Evolutionary conservation across 2,329 filamentous ascomycete species (phyloP), one percentile per base, ranked within the genome.

Genomic region (Epichloe festucae): DNA sequence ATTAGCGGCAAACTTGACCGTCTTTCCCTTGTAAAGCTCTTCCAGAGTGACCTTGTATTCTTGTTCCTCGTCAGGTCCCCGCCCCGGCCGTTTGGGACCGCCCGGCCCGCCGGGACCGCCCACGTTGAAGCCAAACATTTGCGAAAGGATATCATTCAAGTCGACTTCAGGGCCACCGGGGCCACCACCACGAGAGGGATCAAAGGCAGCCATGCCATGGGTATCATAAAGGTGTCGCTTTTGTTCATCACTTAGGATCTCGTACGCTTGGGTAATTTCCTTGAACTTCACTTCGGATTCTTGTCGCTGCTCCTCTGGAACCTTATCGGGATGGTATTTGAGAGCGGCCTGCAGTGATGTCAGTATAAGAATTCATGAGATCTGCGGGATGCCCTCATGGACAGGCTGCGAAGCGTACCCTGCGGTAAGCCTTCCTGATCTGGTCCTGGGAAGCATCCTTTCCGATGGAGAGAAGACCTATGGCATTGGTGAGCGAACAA

Each of bases 21-120:
- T 96, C 76, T 97, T 96, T 62, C 93, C 93, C 72, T 95, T 96
- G 78, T 97, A 98, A 35, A 98, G 76, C 69, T 98, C 93, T 67
- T 97, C 93, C 54, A 98, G 72, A 2, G 82, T 86, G 53, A 97
- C 87, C 65, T 89, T 84, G 70, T 98, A 97, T 60, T 88, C 81
- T 62, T 95, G 88, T 65, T 95, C 85, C 67, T 96, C 91, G 59
- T 90, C 84, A 50, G 79, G 81, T 45, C 91, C 89, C 60, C 82
- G 85, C 54, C 84, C 76, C 23, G 83, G 82, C 58, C 77, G 75
- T 57, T 73, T 74, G 11, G 81, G 79, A 3, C 77, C 74, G 36
- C 73, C 75, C n/a, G 68, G 66, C 55, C 74, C 74, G 7, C 73
- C 73, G 11, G 68, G 69, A 3, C 79, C 78, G 19, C 79, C 82